Conservation (phyloP, 805 yeast genomes). For the Metschnikowia gelsemii region DNA sequence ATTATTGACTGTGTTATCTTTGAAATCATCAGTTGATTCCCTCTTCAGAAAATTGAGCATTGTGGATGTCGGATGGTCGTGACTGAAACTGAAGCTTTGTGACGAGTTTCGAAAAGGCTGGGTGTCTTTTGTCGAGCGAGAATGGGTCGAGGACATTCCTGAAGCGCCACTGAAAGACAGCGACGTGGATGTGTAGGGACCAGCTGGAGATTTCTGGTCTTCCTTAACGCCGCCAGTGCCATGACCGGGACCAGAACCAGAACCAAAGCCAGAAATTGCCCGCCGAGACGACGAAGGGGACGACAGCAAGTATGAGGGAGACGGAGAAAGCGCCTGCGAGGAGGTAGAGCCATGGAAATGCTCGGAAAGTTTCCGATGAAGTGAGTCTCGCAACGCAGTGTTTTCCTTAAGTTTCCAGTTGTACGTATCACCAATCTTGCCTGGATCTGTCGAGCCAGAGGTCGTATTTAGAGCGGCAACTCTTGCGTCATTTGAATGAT, state of each 20-base stretch:
- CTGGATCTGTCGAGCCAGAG: too few species aligned
- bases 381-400: slow-evolving; percentile 15
- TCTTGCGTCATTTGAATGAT: background rate
- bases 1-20: too few species aligned
- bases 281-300: background rate
- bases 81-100: too few species aligned
- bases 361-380: slow-evolving; percentile 33
- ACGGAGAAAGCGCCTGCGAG: background rate
- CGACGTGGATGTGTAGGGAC: too few species aligned
- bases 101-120: too few species aligned
- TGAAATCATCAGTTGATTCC: too few species aligned
- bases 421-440: background rate
- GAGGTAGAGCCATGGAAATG: slow-evolving; percentile 25
- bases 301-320: background rate
- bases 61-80: too few species aligned
- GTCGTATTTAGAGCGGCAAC: background rate
- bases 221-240: background rate
- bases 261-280: background rate
- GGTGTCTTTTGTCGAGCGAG: too few species aligned
- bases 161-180: too few species aligned
- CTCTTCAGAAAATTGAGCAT: too few species aligned
- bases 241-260: background rate
- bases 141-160: too few species aligned
- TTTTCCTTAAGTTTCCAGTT: slow-evolving; percentile 17
- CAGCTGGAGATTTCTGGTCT: background rate